These are phyloP conservation scores for Bryum argenteum DNA, from an alignment of 225 moss, liverwort and hornwort genomes.

Conservation along the genomic window DNA sequence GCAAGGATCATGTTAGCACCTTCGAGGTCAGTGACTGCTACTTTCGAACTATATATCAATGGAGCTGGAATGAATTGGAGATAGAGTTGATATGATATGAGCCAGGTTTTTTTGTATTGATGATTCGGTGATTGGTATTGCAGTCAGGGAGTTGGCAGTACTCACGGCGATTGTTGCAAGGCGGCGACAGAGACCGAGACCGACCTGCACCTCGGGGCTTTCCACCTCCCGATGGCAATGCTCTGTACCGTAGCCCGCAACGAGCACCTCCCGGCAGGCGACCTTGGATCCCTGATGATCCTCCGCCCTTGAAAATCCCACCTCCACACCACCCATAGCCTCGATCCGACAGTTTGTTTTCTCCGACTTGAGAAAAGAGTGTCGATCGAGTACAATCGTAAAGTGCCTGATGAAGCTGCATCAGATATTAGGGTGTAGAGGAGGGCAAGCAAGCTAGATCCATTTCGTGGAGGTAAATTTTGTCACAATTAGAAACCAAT, in stretches of 20 bases:
- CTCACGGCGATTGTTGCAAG: conserved; percentile 31
- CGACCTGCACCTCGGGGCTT: conserved; percentile 31
- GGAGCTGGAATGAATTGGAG: too few relatives aligned
- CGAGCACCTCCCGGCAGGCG: conserved; percentile 3
- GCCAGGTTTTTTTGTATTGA: neutral
- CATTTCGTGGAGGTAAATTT: too few relatives aligned
- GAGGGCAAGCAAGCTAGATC: too few relatives aligned
- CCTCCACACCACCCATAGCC: conserved; percentile 20
- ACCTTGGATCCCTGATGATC: conserved; percentile 9
- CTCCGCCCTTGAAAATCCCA: conserved; percentile 10
- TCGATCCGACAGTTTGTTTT: too few relatives aligned
- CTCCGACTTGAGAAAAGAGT: too few relatives aligned
- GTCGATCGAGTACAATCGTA: too few relatives aligned
- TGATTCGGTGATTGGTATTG: neutral
- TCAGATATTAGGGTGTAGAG: too few relatives aligned
- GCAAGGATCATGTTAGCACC: neutral
- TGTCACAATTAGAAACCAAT: too few relatives aligned
- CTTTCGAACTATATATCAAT: too few relatives aligned
- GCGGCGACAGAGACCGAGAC: neutral
- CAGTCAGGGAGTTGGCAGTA: conserved; percentile 31
- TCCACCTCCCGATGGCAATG: conserved; percentile 40
- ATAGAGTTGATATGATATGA: too few relatives aligned
- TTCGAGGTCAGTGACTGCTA: conserved; percentile 18
- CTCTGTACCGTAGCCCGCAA: conserved; percentile 19
- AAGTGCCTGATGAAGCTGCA: too few relatives aligned